These are phyloP conservation scores for Nicotiana undulata DNA, from an alignment of 257 asterid species.

Conservation along the genomic window DNA sequence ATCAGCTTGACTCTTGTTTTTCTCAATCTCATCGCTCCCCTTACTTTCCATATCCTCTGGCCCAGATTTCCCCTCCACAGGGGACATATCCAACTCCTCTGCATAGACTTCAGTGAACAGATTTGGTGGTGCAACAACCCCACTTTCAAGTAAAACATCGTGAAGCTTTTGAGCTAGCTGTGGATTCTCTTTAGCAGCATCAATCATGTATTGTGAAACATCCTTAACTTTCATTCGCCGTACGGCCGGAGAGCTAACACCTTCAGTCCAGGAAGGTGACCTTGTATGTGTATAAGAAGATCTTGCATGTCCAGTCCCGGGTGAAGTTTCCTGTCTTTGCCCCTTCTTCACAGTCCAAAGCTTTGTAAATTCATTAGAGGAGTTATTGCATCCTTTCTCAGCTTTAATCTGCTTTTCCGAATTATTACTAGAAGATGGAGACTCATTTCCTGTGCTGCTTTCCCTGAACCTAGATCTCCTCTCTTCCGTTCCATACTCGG, in stretches of 20 bases:
- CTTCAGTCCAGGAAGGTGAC: slow-evolving; percentile 99
- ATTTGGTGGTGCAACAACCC: slow-evolving; percentile 91
- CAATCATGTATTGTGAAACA: slow-evolving; percentile 87
- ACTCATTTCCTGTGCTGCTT: slow-evolving; percentile 24
- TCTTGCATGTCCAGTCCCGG: slow-evolving; percentile 32
- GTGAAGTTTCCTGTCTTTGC: slow-evolving; percentile 25
- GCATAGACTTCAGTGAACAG: slow-evolving; percentile 68
- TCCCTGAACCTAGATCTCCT: slow-evolving; percentile 24
- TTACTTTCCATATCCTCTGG: slow-evolving; percentile 31
- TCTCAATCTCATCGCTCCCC: slow-evolving; percentile 26
- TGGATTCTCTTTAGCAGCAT: slow-evolving; percentile 94
- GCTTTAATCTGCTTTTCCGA: slow-evolving; percentile 13
- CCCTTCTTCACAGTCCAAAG: slow-evolving; percentile 24
- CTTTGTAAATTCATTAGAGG: slow-evolving; percentile 24
- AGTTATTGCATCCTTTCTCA: slow-evolving; percentile 7
- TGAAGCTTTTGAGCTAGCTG: slow-evolving; percentile 91
- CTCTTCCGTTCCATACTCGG: slow-evolving; percentile 20
- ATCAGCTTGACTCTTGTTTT: slow-evolving; percentile 26
- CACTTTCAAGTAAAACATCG: slow-evolving; percentile 88
- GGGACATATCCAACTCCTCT: slow-evolving; percentile 32
- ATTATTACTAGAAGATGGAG: slow-evolving; percentile 21
- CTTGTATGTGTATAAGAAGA: slow-evolving; percentile 53
- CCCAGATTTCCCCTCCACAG: slow-evolving; percentile 28
- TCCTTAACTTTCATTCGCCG: slow-evolving; percentile 77
- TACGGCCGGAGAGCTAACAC: slow-evolving; percentile 79